Conservation (phyloP, 257 asterid species). For the Solanum piurae region DNA sequence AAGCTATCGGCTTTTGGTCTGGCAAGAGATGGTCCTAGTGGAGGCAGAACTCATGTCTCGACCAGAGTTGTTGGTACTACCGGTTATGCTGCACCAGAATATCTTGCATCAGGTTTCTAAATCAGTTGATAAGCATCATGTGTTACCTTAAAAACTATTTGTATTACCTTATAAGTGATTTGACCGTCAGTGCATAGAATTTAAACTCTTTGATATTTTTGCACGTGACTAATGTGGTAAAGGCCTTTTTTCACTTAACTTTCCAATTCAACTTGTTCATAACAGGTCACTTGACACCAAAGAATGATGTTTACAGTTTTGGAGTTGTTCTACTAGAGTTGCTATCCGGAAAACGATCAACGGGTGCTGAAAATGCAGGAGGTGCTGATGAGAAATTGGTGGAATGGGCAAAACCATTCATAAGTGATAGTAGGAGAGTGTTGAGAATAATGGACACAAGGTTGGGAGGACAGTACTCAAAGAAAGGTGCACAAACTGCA, state of each 20-base stretch:
- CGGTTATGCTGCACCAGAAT: conserved; percentile 83
- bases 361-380: conserved; percentile 45
- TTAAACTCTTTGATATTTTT: background rate
- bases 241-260: background rate
- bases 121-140: background rate
- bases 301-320: conserved; percentile 38
- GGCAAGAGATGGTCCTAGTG: conserved; percentile 62
- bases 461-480: conserved; percentile 53
- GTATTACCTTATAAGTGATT: background rate
- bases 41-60: conserved; percentile 62
- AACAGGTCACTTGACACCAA: conserved; percentile 34
- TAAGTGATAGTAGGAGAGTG: conserved; percentile 32
- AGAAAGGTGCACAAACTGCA: conserved; percentile 42
- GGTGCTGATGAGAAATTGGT: conserved; percentile 41
- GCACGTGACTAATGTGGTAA: background rate
- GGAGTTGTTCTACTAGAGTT: conserved; percentile 36
- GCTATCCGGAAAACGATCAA: conserved; percentile 33
- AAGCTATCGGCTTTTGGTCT: conserved; percentile 69
- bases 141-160: too few relatives aligned
- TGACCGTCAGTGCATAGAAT: background rate
- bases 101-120: conserved; percentile 43
- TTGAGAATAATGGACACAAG: conserved; percentile 64
- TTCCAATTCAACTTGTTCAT: background rate
- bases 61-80: conserved; percentile 56
- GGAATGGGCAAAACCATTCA: conserved; percentile 60